phyloP scores from a whole-genome alignment of 495 filamentous ascomycete species.

The Saxophila tyrrhenica region DNA sequence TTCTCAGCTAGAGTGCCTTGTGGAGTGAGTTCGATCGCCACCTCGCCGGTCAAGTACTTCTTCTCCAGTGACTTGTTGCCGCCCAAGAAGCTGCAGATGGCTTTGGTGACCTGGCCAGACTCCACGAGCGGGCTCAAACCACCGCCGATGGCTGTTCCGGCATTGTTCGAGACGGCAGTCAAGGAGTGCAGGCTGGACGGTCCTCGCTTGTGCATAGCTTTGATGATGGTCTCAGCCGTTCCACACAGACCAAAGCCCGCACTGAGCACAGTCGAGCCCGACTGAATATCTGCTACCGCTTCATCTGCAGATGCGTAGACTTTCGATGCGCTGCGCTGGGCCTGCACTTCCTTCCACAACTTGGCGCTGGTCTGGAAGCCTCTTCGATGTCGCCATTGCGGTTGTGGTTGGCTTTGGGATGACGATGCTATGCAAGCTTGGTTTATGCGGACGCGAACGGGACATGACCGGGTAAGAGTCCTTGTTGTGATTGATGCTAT shows the following conservation, averaged over 20 bases:
- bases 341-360: neutral
- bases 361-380: conserved; percentile 1
- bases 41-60: conserved; percentile 49
- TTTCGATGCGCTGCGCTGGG: conserved; percentile 24
- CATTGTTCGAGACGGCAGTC: conserved; percentile 57
- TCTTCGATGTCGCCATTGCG: neutral
- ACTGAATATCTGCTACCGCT: conserved; percentile 48
- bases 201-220: conserved; percentile 25
- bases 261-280: conserved; percentile 46
- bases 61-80: conserved; percentile 55
- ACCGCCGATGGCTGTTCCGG: conserved; percentile 44
- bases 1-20: conserved; percentile 56
- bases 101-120: conserved; percentile 44
- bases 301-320: conserved; percentile 46
- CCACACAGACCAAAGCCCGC: conserved; percentile 53
- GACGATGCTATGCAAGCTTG: neutral
- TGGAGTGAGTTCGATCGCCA: conserved; percentile 53
- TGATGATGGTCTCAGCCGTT: conserved; percentile 32
- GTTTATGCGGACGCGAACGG: neutral
- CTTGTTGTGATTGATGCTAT: neutral
- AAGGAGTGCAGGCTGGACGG: conserved; percentile 29
- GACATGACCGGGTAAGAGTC: neutral
- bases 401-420: neutral
- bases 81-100: conserved; percentile 51
- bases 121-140: conserved; percentile 42